Base-by-base conservation (phyloP, 192 early-diverging fungal genomes). In the Pilobolus umbonatus region DNA sequence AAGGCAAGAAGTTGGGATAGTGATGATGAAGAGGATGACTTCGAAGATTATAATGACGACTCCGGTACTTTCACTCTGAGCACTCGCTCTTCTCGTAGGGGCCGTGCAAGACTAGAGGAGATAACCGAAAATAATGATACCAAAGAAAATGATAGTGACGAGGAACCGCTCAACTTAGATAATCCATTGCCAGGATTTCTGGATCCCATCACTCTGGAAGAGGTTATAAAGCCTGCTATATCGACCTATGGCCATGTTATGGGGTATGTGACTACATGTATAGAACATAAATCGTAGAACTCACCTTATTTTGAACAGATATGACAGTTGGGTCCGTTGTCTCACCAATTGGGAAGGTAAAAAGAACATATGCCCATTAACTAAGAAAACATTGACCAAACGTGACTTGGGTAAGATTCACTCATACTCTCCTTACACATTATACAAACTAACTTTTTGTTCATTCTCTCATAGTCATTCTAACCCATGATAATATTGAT, bases 191-290 rank as follows among this genome's bases (percentile, higher is more conserved):
- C 92, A 9, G 93, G 89, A 10, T 87, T 98, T 65, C 85, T 90
- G 35, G 95, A 98, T 67, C 95, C 95, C 8, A 96, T 98, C 61
- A 96, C 92, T 14, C 66, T 98, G 38, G 93, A 98, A 59, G 82
- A 84, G 22, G 89, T 98, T 15, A 76, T 84, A 8, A 91, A 90
- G 55, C 95, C 95, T 14, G 95, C 95, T 2, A 96, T 98, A 42
- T 95, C 92, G 36, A 93, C 91, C 44, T 96, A 90, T 60, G 95
- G 95, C 15, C 89, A 91, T 68, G 89, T 91, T 34, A 91, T 92
- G 89, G 85, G 88, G 49, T 91, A 87, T 52, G 12, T 52, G 22
- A 0, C 35, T 11, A 35, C 17, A 2, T 47, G 22, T 15, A 35
- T 36, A 10, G 7, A 10, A 15, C 10, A 46, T 25, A 25, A 25